A percentile compares a stretch with the other conserved stretches of the same genome.
Conservation (phyloP, 495 filamentous ascomycete genomes). For the Parathielavia appendiculata region DNA sequence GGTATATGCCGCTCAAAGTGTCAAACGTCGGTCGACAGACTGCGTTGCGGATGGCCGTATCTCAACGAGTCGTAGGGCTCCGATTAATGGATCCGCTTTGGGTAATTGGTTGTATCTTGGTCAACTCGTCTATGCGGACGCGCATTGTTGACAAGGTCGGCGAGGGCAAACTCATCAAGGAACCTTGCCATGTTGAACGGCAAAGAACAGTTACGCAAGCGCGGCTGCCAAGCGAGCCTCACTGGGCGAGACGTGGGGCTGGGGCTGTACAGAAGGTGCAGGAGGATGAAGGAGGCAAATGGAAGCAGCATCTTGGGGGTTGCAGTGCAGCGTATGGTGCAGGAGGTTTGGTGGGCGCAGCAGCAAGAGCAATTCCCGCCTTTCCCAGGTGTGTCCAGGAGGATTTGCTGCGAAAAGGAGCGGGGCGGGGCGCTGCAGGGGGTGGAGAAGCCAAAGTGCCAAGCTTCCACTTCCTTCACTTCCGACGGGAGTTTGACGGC, state of each 20-base stretch:
- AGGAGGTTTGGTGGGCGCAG: conserved; percentile 12
- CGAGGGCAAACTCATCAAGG: not conserved
- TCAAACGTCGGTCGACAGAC: not conserved
- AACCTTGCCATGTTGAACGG: no score
- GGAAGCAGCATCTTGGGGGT: not conserved
- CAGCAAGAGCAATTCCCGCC: conserved; percentile 15
- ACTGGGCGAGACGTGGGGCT: conserved; percentile 5
- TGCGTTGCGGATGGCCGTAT: not conserved
- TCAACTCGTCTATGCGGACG: not conserved
- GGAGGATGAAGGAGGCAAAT: not conserved
- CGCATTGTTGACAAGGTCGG: not conserved
- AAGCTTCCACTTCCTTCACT: not conserved
- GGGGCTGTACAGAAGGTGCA: conserved; percentile 7
- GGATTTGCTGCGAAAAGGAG: conserved; percentile 9
- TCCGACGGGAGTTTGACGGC: not conserved
- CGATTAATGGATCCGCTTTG: not conserved
- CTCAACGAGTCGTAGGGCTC: conserved; percentile 11
- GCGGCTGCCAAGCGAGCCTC: conserved; percentile 4
- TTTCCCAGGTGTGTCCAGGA: conserved; percentile 4
- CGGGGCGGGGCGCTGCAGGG: conserved; percentile 12
- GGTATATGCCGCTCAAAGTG: not conserved
- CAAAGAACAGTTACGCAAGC: not conserved
- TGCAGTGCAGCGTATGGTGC: conserved; percentile 1
- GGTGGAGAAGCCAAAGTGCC: not conserved
- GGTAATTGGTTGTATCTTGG: not conserved